phyloP scores from a whole-genome alignment of 140 eudicot genomes.

The Flaveria floridana region DNA sequence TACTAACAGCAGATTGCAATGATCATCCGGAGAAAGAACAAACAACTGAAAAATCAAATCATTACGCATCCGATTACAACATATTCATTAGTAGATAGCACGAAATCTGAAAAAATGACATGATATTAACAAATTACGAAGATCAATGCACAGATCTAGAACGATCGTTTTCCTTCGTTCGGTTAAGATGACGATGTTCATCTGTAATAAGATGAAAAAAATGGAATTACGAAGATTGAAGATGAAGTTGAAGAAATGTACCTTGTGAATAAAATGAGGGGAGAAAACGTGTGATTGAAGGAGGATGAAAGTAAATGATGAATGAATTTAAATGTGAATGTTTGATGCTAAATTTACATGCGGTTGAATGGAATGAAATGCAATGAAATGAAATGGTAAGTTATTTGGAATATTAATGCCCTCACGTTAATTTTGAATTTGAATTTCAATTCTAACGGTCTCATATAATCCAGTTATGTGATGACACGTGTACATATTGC shows the following conservation, averaged over 20 bases:
- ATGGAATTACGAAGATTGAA: not conserved
- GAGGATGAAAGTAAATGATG: conserved; percentile 20
- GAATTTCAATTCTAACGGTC: conserved; percentile 36
- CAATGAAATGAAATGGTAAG: conserved; percentile 14
- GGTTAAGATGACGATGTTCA: not conserved
- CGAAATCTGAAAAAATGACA: not conserved
- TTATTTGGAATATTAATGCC: conserved; percentile 31
- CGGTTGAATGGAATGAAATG: conserved; percentile 21
- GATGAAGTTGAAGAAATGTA: conserved; percentile 18
- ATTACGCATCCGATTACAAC: not conserved
- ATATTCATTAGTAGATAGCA: too few relatives aligned
- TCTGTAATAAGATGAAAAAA: not conserved
- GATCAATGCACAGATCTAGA: conserved; percentile 1
- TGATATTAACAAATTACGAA: not conserved
- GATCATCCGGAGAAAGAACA: not conserved
- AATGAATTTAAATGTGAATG: conserved; percentile 19
- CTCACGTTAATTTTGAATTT: conserved; percentile 26
- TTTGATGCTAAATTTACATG: conserved; percentile 37
- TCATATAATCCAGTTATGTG: not conserved
- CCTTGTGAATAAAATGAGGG: conserved; percentile 25
- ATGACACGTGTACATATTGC: not conserved
- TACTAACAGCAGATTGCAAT: not conserved
- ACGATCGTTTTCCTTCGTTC: not conserved
- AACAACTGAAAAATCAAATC: not conserved
- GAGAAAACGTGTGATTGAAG: conserved; percentile 28